These are phyloP conservation scores for Poa pratensis DNA, from an alignment of 176 grass and related monocot genomes.

Conservation along the genomic window DNA sequence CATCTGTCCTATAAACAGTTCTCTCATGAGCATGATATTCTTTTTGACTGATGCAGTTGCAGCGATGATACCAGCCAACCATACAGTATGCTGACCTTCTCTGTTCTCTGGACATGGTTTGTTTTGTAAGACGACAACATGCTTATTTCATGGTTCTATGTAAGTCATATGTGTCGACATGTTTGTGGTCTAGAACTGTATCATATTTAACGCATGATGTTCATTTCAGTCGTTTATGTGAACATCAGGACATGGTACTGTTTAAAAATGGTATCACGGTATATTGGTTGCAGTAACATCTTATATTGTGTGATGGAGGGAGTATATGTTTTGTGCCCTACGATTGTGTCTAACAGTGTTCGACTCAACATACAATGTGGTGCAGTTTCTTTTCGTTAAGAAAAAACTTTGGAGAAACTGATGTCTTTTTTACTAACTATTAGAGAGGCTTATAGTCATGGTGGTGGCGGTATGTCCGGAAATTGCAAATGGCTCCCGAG, in stretches of 20 bases:
- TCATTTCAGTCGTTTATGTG: not conserved
- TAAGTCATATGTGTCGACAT: not conserved
- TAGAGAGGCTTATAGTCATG: too few relatives aligned
- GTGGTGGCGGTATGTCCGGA: too few relatives aligned
- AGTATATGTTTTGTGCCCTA: too few relatives aligned
- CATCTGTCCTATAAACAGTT: not conserved
- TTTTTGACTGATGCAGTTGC: not conserved
- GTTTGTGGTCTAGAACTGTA: not conserved
- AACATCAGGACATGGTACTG: not conserved
- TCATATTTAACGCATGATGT: not conserved
- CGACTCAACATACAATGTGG: too few relatives aligned
- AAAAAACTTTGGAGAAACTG: too few relatives aligned
- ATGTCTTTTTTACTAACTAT: too few relatives aligned
- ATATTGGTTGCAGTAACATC: too few relatives aligned
- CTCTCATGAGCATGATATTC: not conserved
- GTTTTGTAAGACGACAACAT: not conserved
- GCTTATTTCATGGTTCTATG: not conserved
- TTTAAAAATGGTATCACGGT: too few relatives aligned
- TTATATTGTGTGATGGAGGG: too few relatives aligned
- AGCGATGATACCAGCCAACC: not conserved
- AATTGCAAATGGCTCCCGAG: too few relatives aligned
- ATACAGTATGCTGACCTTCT: not conserved
- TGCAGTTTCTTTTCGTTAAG: too few relatives aligned
- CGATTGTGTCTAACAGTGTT: too few relatives aligned
- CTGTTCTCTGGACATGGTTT: not conserved